phyloP scores from a whole-genome alignment of 1,284 basidiomycete species.

The Pyrrhoderma noxium region DNA sequence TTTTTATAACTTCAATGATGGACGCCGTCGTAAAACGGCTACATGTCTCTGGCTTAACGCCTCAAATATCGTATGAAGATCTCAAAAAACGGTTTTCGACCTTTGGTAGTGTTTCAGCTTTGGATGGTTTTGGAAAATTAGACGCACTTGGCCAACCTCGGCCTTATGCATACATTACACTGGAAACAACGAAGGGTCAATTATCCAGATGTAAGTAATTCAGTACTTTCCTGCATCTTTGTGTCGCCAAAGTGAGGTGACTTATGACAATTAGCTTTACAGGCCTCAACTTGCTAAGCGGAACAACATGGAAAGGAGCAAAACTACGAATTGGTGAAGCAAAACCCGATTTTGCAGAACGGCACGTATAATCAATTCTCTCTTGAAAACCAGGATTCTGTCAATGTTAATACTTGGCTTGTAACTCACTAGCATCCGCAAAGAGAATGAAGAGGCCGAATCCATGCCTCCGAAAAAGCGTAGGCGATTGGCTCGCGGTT shows the following conservation, averaged over 20 bases:
- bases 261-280: conserved; percentile 11
- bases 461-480: conserved; percentile 28
- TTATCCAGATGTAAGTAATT: conserved; percentile 53
- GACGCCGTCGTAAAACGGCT: conserved; percentile 47
- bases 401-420: neutral
- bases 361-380: conserved; percentile 31
- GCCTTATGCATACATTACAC: conserved; percentile 67
- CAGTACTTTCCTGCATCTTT: no score
- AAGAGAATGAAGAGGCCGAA: conserved; percentile 26
- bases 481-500: conserved; percentile 29
- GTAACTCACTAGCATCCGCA: conserved; percentile 29
- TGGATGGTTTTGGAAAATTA: conserved; percentile 60
- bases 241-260: neutral
- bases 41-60: conserved; percentile 68
- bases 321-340: conserved; percentile 76
- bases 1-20: no score
- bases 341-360: conserved; percentile 58
- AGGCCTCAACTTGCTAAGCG: conserved; percentile 71
- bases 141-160: conserved; percentile 59
- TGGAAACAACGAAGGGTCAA: conserved; percentile 54
- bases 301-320: conserved; percentile 77
- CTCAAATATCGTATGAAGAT: conserved; percentile 51
- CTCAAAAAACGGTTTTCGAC: conserved; percentile 49
- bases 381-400: neutral
- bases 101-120: conserved; percentile 58